phyloP scores from a whole-genome alignment of 108 stramenopile species.

The Tribonema minus region DNA sequence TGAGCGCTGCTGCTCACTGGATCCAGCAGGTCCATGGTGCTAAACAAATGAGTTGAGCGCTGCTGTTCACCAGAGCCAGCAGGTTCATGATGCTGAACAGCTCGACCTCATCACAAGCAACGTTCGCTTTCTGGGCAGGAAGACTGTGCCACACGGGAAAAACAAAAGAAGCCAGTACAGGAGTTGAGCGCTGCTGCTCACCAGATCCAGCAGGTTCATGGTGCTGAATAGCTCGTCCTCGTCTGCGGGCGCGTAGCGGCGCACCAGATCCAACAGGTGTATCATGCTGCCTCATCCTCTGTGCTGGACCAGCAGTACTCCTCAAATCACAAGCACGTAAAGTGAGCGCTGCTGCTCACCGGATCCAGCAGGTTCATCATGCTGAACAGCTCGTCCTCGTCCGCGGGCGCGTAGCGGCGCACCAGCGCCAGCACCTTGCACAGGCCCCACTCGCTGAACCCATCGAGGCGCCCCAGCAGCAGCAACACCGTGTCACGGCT shows the following conservation, averaged over 20 bases:
- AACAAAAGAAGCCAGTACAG: too few relatives aligned
- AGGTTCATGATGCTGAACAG: slow-evolving; percentile 98
- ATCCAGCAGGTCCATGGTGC: too few relatives aligned
- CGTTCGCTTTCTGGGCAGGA: too few relatives aligned
- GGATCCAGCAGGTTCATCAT: slow-evolving; percentile 99
- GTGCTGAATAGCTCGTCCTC: slow-evolving; percentile 80
- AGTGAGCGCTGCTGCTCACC: slow-evolving; percentile 55
- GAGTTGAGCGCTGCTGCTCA: slow-evolving; percentile 45
- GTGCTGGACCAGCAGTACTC: too few relatives aligned
- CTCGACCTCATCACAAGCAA: slow-evolving; percentile 60
- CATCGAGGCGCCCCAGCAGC: slow-evolving; percentile 88
- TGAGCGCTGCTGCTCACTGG: too few relatives aligned
- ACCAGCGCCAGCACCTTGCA: slow-evolving; percentile 85
- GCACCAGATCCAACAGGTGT: too few relatives aligned
- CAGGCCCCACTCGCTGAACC: slow-evolving; percentile 96
- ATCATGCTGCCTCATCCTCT: too few relatives aligned
- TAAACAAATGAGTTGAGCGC: too few relatives aligned
- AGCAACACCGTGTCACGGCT: slow-evolving; percentile 88
- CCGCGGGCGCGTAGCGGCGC: slow-evolving; percentile 20
- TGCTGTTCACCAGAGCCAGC: slow-evolving; percentile 75
- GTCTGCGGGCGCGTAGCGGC: slow-evolving; percentile 27
- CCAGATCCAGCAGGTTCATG: slow-evolving; percentile 98
- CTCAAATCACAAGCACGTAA: too few relatives aligned
- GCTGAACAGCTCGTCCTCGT: slow-evolving; percentile 72
- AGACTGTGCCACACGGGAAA: too few relatives aligned